Percentiles rank a stretch among this genome's conserved stretches.
Conservation (phyloP, 345 rosid species). For the Ricinus communis region DNA sequence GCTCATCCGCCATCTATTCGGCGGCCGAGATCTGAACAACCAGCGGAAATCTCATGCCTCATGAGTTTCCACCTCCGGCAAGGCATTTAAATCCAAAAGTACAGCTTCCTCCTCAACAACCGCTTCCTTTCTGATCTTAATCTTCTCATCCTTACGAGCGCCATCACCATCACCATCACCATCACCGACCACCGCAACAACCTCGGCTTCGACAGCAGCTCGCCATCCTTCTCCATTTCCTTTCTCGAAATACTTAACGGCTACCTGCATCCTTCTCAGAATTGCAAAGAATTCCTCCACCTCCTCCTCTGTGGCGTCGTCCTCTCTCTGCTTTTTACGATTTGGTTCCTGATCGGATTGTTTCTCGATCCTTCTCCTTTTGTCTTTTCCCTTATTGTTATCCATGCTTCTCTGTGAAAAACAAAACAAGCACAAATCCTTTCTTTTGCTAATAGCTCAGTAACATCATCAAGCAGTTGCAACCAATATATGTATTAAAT, state of each 20-base stretch:
- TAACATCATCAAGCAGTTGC: too few species aligned
- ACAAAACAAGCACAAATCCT: too few species aligned
- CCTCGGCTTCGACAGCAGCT: conserved; percentile 26
- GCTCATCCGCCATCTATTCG: neutral
- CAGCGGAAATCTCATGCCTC: neutral
- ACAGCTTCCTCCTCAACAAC: neutral
- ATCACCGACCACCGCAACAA: neutral
- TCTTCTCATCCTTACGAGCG: conserved; percentile 1
- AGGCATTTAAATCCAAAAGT: conserved; percentile 21
- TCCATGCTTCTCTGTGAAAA: conserved; percentile 4
- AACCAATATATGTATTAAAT: too few species aligned
- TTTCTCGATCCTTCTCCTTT: conserved; percentile 5
- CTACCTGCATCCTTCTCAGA: conserved; percentile 24
- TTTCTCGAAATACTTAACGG: conserved; percentile 20
- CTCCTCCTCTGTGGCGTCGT: conserved; percentile 23
- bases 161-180: neutral
- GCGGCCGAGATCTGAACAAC: neutral
- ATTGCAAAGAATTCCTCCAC: conserved; percentile 32
- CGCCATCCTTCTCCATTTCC: conserved; percentile 17
- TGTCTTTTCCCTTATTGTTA: conserved; percentile 15
- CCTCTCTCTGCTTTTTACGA: neutral
- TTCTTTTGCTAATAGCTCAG: too few species aligned
- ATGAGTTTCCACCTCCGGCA: conserved; percentile 16
- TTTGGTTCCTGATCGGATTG: neutral
- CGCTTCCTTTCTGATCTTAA: neutral